These are phyloP conservation scores for Bimuria novae-zelandiae DNA, from an alignment of 2,329 filamentous ascomycete species.

Conservation along the genomic window DNA sequence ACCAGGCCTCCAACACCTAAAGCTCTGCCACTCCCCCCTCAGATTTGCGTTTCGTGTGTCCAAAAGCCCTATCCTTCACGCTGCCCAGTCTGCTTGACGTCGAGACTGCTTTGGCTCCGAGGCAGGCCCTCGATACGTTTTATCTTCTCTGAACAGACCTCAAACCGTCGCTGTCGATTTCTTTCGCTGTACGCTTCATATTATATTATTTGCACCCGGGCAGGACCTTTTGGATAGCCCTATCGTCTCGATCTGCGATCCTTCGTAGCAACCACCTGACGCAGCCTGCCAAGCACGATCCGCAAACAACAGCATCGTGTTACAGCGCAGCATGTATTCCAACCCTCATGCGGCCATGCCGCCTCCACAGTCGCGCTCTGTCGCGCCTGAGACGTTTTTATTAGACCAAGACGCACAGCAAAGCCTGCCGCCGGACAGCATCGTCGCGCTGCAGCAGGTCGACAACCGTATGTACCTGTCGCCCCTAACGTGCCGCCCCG, in stretches of 20 bases:
- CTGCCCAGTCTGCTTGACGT: slow-evolving; percentile 38
- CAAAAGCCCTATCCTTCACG: slow-evolving; percentile 39
- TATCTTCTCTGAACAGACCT: slow-evolving; percentile 43
- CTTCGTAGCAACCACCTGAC: slow-evolving; percentile 30
- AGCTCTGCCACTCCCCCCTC: slow-evolving; percentile 45
- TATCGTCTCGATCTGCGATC: slow-evolving; percentile 34
- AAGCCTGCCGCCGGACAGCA: slow-evolving; percentile 91
- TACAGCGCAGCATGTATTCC: slow-evolving; percentile 54
- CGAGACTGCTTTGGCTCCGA: slow-evolving; percentile 42
- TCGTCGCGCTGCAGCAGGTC: slow-evolving; percentile 96
- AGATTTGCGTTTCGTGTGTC: slow-evolving; percentile 46
- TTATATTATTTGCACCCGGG: slow-evolving; percentile 43
- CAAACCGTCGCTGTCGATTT: slow-evolving; percentile 42
- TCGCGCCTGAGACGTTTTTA: slow-evolving; percentile 98
- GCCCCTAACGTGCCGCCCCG: slow-evolving; percentile 7
- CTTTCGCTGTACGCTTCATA: slow-evolving; percentile 45
- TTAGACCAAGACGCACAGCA: slow-evolving; percentile 96
- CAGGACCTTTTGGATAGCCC: slow-evolving; percentile 42
- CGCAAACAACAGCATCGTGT: slow-evolving; percentile 35
- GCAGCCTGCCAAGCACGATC: slow-evolving; percentile 33
- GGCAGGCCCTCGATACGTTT: slow-evolving; percentile 48
- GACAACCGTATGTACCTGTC: slow-evolving; percentile 78
- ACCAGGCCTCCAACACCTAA: slow-evolving; percentile 47
- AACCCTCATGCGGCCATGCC: slow-evolving; percentile 77
- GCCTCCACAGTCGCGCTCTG: slow-evolving; percentile 69